Evolutionary conservation across 345 rosid genomes (phyloP).

Genomic region (Rhizophora mangle): DNA sequence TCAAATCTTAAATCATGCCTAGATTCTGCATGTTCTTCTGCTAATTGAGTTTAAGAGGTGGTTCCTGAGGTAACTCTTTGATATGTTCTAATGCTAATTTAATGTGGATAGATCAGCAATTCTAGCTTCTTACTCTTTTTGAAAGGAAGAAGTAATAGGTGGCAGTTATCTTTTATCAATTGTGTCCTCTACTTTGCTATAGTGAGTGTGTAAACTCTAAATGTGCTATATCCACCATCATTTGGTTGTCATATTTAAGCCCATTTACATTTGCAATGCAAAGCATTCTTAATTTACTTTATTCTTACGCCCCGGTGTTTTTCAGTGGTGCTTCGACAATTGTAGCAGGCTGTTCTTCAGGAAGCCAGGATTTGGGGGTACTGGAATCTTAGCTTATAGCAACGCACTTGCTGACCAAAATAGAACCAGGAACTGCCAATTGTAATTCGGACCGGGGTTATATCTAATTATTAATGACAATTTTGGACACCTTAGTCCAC

Average conservation of each 20-base stretch:
- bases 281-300: conserved; percentile 11
- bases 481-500: too few species aligned
- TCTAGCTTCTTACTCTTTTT: neutral
- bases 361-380: conserved; percentile 56
- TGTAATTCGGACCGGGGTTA: too few species aligned
- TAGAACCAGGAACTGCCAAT: too few species aligned
- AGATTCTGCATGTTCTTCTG: too few species aligned
- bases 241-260: too few species aligned
- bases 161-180: neutral
- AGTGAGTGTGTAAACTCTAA: neutral
- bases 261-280: neutral
- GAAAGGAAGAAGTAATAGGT: neutral
- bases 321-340: conserved; percentile 85
- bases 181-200: neutral
- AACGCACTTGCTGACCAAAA: too few species aligned
- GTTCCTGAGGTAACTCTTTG: conserved; percentile 59
- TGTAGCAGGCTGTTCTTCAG: conserved; percentile 74
- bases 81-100: neutral
- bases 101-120: too few species aligned
- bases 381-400: conserved; percentile 50
- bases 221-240: neutral
- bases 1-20: too few species aligned
- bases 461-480: too few species aligned
- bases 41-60: conserved; percentile 29
- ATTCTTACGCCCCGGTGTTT: conserved; percentile 54